These are phyloP conservation scores for Teratosphaeria nubilosa DNA, from an alignment of 2,329 filamentous ascomycete species.

Conservation along the genomic window DNA sequence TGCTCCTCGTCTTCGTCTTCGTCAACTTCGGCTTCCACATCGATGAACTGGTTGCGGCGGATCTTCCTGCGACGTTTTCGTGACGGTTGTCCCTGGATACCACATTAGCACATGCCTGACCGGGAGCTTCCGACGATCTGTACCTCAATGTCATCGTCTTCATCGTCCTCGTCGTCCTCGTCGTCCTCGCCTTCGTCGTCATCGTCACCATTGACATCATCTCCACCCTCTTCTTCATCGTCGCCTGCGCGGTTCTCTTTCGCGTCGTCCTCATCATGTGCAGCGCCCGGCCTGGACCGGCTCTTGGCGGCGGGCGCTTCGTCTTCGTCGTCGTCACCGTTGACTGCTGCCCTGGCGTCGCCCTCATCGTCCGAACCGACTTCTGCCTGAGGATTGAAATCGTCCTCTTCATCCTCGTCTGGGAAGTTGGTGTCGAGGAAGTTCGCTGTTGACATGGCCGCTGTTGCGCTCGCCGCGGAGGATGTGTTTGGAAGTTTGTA, in stretches of 20 bases:
- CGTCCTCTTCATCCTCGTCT: conserved; percentile 64
- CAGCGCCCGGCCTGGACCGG: conserved; percentile 22
- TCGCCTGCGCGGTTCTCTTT: conserved; percentile 51
- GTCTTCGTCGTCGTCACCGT: conserved; percentile 29
- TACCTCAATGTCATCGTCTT: conserved; percentile 13
- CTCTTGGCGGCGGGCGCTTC: conserved; percentile 24
- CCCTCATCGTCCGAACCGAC: conserved; percentile 62
- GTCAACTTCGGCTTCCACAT: conserved; percentile 96
- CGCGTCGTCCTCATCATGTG: conserved; percentile 40
- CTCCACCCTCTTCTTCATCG: conserved; percentile 14
- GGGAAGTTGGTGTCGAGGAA: conserved; percentile 43
- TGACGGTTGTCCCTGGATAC: conserved; percentile 47
- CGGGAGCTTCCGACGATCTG: conserved; percentile 7
- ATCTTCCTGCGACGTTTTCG: conserved; percentile 63
- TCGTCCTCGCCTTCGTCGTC: conserved; percentile 22
- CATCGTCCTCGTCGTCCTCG: conserved; percentile 25
- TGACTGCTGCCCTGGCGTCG: conserved; percentile 22
- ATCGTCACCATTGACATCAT: conserved; percentile 23
- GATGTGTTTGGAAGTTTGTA: not conserved
- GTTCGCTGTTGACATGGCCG: conserved; percentile 15
- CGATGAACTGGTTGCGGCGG: conserved; percentile 77
- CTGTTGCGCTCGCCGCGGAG: not conserved
- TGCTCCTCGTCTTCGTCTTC: conserved; percentile 80
- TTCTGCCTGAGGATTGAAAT: conserved; percentile 76
- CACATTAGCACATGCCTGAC: not conserved